Conservation (phyloP, 495 filamentous ascomycete species). For the Penicillium maclennaniae region DNA sequence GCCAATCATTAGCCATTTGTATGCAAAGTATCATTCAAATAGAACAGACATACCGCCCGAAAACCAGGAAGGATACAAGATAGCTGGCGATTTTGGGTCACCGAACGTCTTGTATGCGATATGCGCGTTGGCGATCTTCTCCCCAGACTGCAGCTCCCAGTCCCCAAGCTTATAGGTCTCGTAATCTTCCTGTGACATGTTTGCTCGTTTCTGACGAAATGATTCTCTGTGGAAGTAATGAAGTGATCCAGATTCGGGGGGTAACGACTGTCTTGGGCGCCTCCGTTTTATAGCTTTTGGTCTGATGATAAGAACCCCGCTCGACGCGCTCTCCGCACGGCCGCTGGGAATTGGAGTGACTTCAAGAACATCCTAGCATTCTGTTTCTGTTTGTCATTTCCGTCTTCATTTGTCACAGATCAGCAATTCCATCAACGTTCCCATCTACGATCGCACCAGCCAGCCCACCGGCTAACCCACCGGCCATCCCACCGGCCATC, state of each 20-base stretch:
- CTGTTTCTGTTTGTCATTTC: not conserved
- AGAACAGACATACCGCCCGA: slow-evolving; percentile 46
- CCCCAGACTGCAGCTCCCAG: slow-evolving; percentile 59
- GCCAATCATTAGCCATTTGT: not conserved
- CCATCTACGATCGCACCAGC: too few species aligned
- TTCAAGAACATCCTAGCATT: not conserved
- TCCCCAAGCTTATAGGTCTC: slow-evolving; percentile 56
- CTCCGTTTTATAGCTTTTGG: slow-evolving; percentile 7
- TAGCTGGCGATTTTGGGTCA: slow-evolving; percentile 54
- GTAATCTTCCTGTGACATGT: slow-evolving; percentile 38
- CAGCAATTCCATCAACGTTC: not conserved
- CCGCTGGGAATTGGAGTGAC: slow-evolving; percentile 5
- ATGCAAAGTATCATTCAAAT: not conserved
- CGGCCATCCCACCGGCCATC: too few species aligned
- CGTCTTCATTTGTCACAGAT: not conserved
- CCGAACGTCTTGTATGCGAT: slow-evolving; percentile 73
- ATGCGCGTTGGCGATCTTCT: slow-evolving; percentile 51
- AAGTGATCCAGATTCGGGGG: not conserved
- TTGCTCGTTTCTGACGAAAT: not conserved
- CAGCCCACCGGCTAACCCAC: too few species aligned
- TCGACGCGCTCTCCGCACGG: slow-evolving; percentile 13
- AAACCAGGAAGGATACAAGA: slow-evolving; percentile 72
- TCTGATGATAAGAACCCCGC: slow-evolving; percentile 20
- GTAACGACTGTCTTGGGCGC: not conserved
- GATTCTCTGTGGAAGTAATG: not conserved